Evolutionary conservation across 192 early-diverging fungal species (phyloP).

Genomic region (Irineochytrium annulatum): DNA sequence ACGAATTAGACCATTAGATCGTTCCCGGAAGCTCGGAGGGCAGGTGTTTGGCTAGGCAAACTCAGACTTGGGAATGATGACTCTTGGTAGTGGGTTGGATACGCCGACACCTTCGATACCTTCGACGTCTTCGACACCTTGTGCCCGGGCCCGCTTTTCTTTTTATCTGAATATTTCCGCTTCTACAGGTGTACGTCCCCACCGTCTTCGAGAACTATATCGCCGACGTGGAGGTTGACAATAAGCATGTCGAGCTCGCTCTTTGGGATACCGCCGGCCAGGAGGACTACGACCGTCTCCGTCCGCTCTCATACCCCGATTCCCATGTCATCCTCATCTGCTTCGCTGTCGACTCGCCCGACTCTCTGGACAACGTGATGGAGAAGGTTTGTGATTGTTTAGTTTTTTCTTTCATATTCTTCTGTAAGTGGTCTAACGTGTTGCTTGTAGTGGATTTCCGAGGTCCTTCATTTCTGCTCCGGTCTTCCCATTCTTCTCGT

Average conservation of each 20-base stretch:
- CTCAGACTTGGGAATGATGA: too few relatives aligned
- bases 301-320: slow-evolving; percentile 87
- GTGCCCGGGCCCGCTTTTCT: too few relatives aligned
- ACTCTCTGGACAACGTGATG: slow-evolving; percentile 72
- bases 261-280: slow-evolving; percentile 98
- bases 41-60: too few relatives aligned
- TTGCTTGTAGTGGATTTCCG: slow-evolving; percentile 73
- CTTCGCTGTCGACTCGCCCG: slow-evolving; percentile 79
- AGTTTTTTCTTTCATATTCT: not conserved
- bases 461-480: slow-evolving; percentile 81
- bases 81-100: too few relatives aligned
- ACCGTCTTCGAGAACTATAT: slow-evolving; percentile 88
- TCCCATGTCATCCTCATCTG: slow-evolving; percentile 91
- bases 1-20: too few relatives aligned
- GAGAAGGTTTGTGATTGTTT: slow-evolving; percentile 57
- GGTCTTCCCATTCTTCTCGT: slow-evolving; percentile 82
- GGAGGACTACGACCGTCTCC: slow-evolving; percentile 94
- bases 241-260: slow-evolving; percentile 79
- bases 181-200: slow-evolving; percentile 44
- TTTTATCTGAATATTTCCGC: not conserved
- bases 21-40: too few relatives aligned
- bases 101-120: too few relatives aligned
- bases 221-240: slow-evolving; percentile 81
- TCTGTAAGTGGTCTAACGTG: not conserved
- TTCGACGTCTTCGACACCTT: too few relatives aligned